phyloP scores from a whole-genome alignment of 2,329 filamentous ascomycete species.

The Colletotrichum kahawae region DNA sequence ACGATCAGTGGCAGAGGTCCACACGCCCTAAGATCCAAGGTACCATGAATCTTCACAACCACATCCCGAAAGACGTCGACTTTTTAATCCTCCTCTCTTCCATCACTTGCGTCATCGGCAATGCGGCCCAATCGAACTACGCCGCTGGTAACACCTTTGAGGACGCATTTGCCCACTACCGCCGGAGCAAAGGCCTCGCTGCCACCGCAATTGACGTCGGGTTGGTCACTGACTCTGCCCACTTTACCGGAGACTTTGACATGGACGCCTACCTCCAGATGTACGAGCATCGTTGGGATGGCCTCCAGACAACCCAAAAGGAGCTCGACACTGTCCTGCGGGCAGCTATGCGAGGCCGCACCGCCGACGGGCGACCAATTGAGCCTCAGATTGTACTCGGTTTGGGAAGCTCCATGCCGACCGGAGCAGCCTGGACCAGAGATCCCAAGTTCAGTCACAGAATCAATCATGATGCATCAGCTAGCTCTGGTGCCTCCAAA shows the following conservation, averaged over 20 bases:
- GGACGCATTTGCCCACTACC: constrained; percentile 29
- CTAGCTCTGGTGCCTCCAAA: not conserved
- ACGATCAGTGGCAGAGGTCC: constrained; percentile 34
- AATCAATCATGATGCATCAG: not conserved
- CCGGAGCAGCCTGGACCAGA: not conserved
- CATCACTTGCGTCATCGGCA: constrained; percentile 36
- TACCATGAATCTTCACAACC: constrained; percentile 29
- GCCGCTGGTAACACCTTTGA: constrained; percentile 38
- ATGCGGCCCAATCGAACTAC: constrained; percentile 44
- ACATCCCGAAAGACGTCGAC: constrained; percentile 31
- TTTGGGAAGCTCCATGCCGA: not conserved
- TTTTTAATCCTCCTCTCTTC: constrained; percentile 46
- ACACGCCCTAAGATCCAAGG: constrained; percentile 37
- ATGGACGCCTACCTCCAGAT: not conserved
- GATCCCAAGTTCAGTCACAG: constrained; percentile 4
- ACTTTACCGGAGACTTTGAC: not conserved
- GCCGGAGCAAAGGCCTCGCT: constrained; percentile 8
- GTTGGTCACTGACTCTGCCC: not conserved
- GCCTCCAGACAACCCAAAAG: not conserved
- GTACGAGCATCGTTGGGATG: constrained; percentile 9
- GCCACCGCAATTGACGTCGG: constrained; percentile 29
- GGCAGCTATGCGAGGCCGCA: not conserved
- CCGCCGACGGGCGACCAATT: not conserved
- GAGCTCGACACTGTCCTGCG: not conserved
- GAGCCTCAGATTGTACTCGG: not conserved